Evolutionary conservation across 116 monocot species (phyloP).

Genomic region (Cymodocea nodosa): DNA sequence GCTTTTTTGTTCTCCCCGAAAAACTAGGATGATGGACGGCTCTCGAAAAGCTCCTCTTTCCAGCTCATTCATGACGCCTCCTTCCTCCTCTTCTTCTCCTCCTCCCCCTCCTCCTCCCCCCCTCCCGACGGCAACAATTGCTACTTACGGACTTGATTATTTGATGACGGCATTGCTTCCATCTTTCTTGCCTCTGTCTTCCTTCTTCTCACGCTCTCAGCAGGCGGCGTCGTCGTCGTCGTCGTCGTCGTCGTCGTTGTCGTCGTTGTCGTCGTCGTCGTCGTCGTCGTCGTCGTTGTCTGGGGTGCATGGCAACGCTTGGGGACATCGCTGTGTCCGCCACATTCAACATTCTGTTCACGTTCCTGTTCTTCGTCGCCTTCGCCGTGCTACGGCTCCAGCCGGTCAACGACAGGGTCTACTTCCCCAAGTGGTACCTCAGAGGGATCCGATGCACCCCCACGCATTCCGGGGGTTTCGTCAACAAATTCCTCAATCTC

Average conservation of each 20-base stretch:
- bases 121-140: no score
- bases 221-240: no score
- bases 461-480: conserved; percentile 29
- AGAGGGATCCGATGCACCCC: conserved; percentile 78
- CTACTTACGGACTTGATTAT: no score
- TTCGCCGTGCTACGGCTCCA: conserved; percentile 79
- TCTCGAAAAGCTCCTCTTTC: no score
- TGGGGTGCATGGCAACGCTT: conserved; percentile 48
- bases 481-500: conserved; percentile 62
- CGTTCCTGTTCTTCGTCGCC: conserved; percentile 54
- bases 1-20: no score
- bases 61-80: no score
- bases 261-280: not conserved
- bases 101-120: no score
- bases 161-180: no score
- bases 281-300: not conserved
- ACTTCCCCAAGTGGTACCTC: conserved; percentile 93
- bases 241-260: not conserved
- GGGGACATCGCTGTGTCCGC: conserved; percentile 61
- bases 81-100: no score
- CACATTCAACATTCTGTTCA: conserved; percentile 70
- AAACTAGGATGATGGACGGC: no score
- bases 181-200: no score
- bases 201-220: no score
- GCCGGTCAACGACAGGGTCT: conserved; percentile 80